Conservation (phyloP, 2,329 filamentous ascomycete species). For the Colletotrichum tamarilloi region DNA sequence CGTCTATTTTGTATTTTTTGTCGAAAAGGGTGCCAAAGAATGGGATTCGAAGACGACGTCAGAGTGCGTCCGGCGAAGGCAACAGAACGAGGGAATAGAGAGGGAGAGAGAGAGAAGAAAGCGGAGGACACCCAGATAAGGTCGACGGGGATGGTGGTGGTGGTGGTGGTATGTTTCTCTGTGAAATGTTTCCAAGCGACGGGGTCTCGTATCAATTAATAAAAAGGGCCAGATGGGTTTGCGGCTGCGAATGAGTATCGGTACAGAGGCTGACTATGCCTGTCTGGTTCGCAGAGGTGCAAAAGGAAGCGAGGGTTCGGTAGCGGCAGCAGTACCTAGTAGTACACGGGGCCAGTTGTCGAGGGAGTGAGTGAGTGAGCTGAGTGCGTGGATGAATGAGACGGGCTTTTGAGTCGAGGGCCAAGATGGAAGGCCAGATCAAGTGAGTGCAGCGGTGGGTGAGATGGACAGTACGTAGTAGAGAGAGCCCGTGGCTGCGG, state of each 20-base stretch:
- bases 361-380: not conserved
- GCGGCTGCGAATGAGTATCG: constrained; percentile 3
- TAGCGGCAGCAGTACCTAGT: constrained; percentile 1
- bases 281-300: constrained; percentile 6
- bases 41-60: not conserved
- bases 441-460: not conserved
- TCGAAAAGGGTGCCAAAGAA: not conserved
- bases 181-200: constrained; percentile 7
- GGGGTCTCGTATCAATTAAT: constrained; percentile 25
- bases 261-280: constrained; percentile 6
- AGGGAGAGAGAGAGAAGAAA: not conserved
- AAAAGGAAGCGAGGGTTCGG: not conserved
- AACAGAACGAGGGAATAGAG: not conserved
- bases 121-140: not conserved
- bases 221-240: constrained; percentile 13
- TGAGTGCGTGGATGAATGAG: no score
- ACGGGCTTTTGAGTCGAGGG: not conserved
- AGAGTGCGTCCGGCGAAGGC: not conserved
- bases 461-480: not conserved
- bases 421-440: not conserved
- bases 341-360: not conserved
- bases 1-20: not conserved
- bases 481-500: not conserved
- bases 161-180: not conserved
- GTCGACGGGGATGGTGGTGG: not conserved